phyloP scores from a whole-genome alignment of 2,329 filamentous ascomycete genomes.

The Reticulascus tulasneorum region DNA sequence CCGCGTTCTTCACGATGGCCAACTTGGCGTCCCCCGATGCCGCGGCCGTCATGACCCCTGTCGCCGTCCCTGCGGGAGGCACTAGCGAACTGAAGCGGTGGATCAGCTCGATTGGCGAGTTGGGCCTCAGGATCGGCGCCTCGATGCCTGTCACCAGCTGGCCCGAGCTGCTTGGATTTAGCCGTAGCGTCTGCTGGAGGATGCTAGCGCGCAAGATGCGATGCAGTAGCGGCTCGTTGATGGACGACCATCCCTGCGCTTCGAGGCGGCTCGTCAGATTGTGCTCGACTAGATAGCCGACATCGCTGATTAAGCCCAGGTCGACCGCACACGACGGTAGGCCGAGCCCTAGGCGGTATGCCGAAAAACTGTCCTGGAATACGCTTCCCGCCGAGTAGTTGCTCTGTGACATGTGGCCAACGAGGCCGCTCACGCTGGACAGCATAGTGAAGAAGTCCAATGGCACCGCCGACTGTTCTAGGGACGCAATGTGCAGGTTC shows the following conservation, averaged over 20 bases:
- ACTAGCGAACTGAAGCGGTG: not conserved
- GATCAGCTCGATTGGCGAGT: not conserved
- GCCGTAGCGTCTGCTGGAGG: conserved; percentile 18
- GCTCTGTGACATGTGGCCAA: conserved; percentile 26
- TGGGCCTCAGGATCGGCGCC: too few species aligned
- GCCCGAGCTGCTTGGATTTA: conserved; percentile 12
- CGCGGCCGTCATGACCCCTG: not conserved
- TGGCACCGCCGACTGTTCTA: conserved; percentile 14
- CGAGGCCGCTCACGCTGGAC: conserved; percentile 24
- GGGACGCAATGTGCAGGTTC: conserved; percentile 30
- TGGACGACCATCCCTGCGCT: conserved; percentile 5
- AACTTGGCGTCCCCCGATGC: not conserved
- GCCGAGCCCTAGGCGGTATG: conserved; percentile 10
- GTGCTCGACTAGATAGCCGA: conserved; percentile 2
- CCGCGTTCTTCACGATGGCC: not conserved
- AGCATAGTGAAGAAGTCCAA: conserved; percentile 33
- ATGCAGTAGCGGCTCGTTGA: conserved; percentile 24
- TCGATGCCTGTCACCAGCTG: conserved; percentile 22
- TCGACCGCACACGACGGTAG: conserved; percentile 1
- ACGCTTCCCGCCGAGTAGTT: conserved; percentile 30
- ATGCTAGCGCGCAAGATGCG: conserved; percentile 23
- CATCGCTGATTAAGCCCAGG: conserved; percentile 4
- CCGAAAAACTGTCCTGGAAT: conserved; percentile 26
- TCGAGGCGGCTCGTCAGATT: not conserved
- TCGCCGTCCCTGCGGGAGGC: not conserved